A percentile compares a stretch with the other conserved stretches of the same genome.
These are phyloP conservation scores for Carpinus fangiana DNA, from an alignment of 306 rosid species.

Conservation along the genomic window DNA sequence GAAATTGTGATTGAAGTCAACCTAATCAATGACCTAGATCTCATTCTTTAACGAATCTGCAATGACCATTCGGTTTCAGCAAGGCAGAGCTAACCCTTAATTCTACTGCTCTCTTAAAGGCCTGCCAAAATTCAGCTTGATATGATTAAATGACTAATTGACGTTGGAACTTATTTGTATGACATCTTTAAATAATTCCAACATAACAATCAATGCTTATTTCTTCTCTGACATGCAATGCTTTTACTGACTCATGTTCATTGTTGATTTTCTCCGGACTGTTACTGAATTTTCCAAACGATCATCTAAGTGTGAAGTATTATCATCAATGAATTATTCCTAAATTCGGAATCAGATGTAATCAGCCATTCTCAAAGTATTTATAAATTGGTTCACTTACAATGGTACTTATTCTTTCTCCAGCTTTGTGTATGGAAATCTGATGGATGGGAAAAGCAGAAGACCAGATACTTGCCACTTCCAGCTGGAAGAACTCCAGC, in stretches of 20 bases:
- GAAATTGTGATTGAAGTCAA: background rate
- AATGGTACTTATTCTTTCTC: background rate
- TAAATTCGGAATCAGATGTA: background rate
- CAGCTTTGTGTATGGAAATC: constrained; percentile 90
- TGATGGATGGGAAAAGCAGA: constrained; percentile 97
- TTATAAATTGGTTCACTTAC: background rate
- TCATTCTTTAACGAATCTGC: background rate
- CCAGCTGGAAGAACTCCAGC: constrained; percentile 82
- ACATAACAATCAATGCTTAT: background rate
- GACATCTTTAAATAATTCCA: background rate
- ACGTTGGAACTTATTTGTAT: background rate
- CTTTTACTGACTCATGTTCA: background rate
- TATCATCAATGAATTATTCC: background rate
- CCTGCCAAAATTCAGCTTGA: background rate
- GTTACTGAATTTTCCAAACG: background rate
- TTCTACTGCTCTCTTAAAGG: background rate
- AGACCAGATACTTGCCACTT: constrained; percentile 73
- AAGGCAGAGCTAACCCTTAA: background rate
- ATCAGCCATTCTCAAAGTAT: background rate
- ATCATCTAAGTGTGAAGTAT: background rate
- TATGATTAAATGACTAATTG: background rate
- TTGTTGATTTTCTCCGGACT: background rate
- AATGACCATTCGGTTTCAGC: background rate
- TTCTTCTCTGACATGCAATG: background rate
- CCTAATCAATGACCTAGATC: background rate